A percentile compares a stretch with the other conserved stretches of the same genome.
Evolutionary conservation across 2,329 filamentous ascomycete species (phyloP).

Genomic region (Zasmidium angulare): DNA sequence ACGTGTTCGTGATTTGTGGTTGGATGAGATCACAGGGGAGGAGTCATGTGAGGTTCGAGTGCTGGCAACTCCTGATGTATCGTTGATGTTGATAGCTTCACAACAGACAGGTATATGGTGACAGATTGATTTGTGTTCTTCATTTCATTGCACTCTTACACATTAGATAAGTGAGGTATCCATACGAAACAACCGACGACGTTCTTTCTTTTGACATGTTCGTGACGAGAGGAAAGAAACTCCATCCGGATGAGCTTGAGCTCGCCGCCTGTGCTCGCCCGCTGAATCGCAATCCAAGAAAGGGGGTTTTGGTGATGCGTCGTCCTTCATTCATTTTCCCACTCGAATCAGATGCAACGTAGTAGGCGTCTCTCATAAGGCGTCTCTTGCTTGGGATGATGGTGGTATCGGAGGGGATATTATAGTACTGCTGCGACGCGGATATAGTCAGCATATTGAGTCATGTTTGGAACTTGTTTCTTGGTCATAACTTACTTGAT

Average conservation of each 20-base stretch:
- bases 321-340: background rate
- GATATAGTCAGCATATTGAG: background rate
- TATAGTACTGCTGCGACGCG: background rate
- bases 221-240: background rate
- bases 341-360: background rate
- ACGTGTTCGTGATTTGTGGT: too few relatives aligned
- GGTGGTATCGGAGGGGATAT: background rate
- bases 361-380: background rate
- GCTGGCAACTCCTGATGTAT: background rate
- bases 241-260: background rate
- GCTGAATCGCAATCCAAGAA: background rate
- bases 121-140: background rate
- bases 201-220: background rate
- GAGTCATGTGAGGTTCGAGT: too few relatives aligned
- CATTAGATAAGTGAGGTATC: background rate
- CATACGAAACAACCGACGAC: background rate
- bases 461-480: background rate
- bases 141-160: background rate
- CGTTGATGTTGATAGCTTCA: background rate
- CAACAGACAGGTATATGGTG: background rate
- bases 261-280: background rate
- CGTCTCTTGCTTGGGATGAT: background rate
- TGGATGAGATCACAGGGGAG: too few relatives aligned
- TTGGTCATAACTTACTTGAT: background rate
- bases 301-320: background rate